A percentile compares a stretch with the other conserved stretches of the same genome.
These are phyloP conservation scores for Gastrodia elata DNA, from an alignment of 106 monocot genomes.

Conservation along the genomic window DNA sequence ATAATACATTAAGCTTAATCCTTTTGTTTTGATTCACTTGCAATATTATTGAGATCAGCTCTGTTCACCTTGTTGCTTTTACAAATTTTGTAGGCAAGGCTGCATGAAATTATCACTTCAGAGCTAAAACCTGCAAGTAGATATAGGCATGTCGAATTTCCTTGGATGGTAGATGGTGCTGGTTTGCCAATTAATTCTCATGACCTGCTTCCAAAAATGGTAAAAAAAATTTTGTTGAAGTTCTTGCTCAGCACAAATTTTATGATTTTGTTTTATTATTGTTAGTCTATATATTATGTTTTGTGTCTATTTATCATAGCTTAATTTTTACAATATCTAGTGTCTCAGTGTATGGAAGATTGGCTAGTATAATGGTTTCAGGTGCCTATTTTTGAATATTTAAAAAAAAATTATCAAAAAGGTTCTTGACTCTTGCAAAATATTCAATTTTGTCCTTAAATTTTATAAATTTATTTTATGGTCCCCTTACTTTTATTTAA, in stretches of 20 bases:
- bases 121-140: constrained; percentile 25
- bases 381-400: too few relatives aligned
- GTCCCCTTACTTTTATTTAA: too few relatives aligned
- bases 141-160: constrained; percentile 49
- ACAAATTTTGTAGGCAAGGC: constrained; percentile 39
- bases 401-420: too few relatives aligned
- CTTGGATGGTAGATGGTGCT: constrained; percentile 98
- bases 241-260: not conserved
- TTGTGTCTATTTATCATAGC: not conserved
- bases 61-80: not conserved
- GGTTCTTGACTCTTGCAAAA: too few relatives aligned
- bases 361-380: not conserved
- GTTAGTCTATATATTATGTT: not conserved
- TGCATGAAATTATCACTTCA: constrained; percentile 72
- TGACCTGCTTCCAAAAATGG: constrained; percentile 75
- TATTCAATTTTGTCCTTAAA: too few relatives aligned
- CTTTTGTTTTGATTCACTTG: not conserved
- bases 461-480: too few relatives aligned
- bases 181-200: constrained; percentile 72
- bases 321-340: too few relatives aligned
- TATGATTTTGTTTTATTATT: not conserved
- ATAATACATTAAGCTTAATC: not conserved
- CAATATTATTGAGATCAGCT: not conserved
- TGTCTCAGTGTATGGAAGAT: too few relatives aligned
- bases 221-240: constrained; percentile 12